These are phyloP conservation scores for Sarocladium brachiariae DNA, from an alignment of 2,329 filamentous ascomycete genomes.

Conservation along the genomic window DNA sequence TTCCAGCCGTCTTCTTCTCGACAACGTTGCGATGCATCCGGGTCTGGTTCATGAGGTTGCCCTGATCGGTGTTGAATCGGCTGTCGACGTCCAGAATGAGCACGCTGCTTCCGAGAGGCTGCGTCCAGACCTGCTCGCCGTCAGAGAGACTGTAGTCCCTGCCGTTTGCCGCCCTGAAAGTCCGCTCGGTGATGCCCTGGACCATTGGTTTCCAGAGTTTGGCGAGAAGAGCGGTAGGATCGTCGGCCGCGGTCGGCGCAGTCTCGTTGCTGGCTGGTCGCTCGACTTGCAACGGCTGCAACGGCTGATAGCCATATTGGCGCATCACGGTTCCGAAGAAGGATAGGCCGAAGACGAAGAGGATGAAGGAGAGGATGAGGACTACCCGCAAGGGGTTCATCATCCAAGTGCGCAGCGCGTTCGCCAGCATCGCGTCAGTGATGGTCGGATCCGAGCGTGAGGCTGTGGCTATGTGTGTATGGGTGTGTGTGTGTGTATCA, in stretches of 20 bases:
- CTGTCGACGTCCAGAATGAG: slow-evolving; percentile 11
- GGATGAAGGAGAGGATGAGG: neutral
- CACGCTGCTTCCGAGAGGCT: slow-evolving; percentile 8
- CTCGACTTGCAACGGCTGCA: slow-evolving; percentile 8
- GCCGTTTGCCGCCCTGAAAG: neutral
- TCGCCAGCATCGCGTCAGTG: neutral
- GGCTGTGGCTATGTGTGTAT: too few species aligned
- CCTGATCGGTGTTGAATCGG: neutral
- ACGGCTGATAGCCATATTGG: neutral
- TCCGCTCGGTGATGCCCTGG: slow-evolving; percentile 1
- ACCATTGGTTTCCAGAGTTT: neutral
- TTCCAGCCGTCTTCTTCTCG: neutral
- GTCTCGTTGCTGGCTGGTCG: slow-evolving; percentile 5
- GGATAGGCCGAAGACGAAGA: neutral
- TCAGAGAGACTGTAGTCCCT: neutral
- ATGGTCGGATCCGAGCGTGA: too few species aligned
- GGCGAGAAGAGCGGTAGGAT: neutral
- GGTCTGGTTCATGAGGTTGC: neutral
- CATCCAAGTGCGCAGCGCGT: neutral
- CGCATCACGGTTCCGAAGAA: slow-evolving; percentile 2
- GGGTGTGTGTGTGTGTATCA: too few species aligned
- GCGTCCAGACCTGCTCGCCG: slow-evolving; percentile 4
- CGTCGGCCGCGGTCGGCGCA: neutral
- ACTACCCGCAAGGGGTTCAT: slow-evolving; percentile 3
- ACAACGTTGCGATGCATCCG: neutral